Evolutionary conservation across 495 filamentous ascomycete genomes (phyloP), one percentile per base, ranked within the genome.

Genomic region (Viridothelium virens): DNA sequence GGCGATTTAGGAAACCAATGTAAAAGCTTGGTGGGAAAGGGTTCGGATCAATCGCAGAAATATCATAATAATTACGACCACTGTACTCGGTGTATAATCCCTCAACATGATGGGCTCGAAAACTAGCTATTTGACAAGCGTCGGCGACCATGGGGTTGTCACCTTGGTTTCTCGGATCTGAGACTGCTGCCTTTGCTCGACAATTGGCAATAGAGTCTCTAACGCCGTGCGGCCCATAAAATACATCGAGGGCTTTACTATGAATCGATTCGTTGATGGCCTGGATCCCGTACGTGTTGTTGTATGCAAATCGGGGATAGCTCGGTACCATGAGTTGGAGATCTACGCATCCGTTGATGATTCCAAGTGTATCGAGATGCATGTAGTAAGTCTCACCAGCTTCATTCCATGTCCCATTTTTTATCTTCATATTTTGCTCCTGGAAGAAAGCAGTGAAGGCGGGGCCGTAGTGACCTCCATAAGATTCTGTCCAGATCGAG

Each of bases 11-110:
- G 56, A 33, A 75, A 18, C 70, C 73, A 10, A 84, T 64, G 14
- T 47, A 89, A 64, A 80, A 86, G 44, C 77, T 78, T 0, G 83
- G 78, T 11, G 89, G 89, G 74, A 89, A 90, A 0, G 87, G 82
- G 67, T 89, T 85, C 0, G 77, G 79, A 3, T 73, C 63, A 36
- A 74, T 69, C 50, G 81, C 76, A 0, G 70, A 67, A 16, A 72
- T 66, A 62, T 72, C 70, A 48, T 72, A 74, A 68, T 74, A 71
- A 59, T 72, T 74, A 36, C 64, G 56, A n/a, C 73, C 73, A 18
- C 34, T 66, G 39, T 79, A 75, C 10, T 71, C 66, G 25, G 75
- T 70, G 74, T 84, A 87, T 38, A 68, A 77, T n/a, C 48, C 56
- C 63, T 80, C 77, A 1, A 79, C 75, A 59, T 75, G 50, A 36